These are phyloP conservation scores for Monosporascus sp. DNA, from an alignment of 2,329 filamentous ascomycete species.

Conservation along the genomic window DNA sequence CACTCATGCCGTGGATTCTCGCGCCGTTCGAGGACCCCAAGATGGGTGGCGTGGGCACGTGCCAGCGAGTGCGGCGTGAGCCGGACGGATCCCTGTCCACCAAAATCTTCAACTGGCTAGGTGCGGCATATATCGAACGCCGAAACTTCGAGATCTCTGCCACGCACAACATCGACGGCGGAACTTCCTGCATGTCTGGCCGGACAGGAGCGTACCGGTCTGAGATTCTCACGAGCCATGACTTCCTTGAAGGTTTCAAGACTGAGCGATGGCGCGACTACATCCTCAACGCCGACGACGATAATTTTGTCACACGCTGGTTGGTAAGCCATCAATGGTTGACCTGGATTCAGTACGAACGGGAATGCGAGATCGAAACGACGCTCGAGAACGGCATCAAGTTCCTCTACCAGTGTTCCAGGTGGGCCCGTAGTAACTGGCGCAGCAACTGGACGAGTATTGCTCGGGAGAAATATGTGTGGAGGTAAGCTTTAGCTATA, in stretches of 20 bases:
- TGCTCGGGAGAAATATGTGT: constrained; percentile 75
- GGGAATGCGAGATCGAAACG: constrained; percentile 85
- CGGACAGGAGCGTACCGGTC: constrained; percentile 89
- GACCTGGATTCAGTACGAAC: constrained; percentile 91
- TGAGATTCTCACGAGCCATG: constrained; percentile 76
- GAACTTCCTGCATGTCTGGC: constrained; percentile 94
- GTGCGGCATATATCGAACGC: constrained; percentile 85
- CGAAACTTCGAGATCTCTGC: constrained; percentile 96
- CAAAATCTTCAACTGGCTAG: constrained; percentile 80
- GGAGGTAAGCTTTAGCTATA: constrained; percentile 58
- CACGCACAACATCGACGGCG: constrained; percentile 90
- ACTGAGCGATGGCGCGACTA: constrained; percentile 86
- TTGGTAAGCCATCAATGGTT: constrained; percentile 88
- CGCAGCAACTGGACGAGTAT: constrained; percentile 92
- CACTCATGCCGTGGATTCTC: constrained; percentile 83
- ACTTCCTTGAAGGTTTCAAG: constrained; percentile 84
- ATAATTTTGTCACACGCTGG: constrained; percentile 98
- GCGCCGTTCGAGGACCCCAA: constrained; percentile 81
- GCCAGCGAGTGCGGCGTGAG: constrained; percentile 74
- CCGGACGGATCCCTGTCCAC: constrained; percentile 53
- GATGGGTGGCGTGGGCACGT: constrained; percentile 89
- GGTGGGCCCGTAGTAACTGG: constrained; percentile 98
- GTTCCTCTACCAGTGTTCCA: constrained; percentile 87
- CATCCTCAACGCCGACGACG: constrained; percentile 91
- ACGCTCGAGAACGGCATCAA: constrained; percentile 85